Conservation (phyloP, 139 green algal species). For the Coccomyxa sp. region DNA sequence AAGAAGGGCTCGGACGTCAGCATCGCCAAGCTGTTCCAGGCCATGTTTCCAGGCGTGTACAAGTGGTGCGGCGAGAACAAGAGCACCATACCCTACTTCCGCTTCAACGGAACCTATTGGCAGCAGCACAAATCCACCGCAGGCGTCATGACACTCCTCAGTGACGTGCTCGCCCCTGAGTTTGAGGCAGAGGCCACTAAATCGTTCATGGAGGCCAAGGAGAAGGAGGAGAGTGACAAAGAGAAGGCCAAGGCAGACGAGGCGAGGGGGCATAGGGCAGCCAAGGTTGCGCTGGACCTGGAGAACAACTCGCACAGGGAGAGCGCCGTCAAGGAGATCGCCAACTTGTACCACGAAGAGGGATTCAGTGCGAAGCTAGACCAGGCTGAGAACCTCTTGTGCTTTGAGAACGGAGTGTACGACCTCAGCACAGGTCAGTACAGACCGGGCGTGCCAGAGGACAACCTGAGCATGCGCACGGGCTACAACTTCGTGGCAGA, state of each 20-base stretch:
- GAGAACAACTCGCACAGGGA: background rate
- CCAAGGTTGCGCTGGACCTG: background rate
- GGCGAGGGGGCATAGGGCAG: background rate
- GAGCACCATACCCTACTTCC: background rate
- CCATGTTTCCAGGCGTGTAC: background rate
- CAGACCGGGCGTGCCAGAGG: background rate
- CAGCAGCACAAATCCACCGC: background rate
- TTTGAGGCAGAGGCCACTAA: background rate
- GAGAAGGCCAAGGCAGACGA: background rate
- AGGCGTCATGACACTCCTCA: background rate
- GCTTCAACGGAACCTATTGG: background rate
- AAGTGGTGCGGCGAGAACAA: background rate
- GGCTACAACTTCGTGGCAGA: background rate
- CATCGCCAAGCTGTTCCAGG: background rate
- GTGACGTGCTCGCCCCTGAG: background rate
- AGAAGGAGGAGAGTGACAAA: background rate
- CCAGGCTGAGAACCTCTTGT: background rate
- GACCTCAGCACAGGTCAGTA: background rate
- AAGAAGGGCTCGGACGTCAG: background rate
- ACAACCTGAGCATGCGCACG: background rate
- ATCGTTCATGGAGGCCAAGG: background rate
- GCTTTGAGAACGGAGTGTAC: background rate
- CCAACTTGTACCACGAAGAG: background rate
- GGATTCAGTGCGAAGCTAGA: background rate
- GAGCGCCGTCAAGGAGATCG: background rate